Conservation (phyloP, 106 monocot genomes). For the Platanthera guangdongensis region DNA sequence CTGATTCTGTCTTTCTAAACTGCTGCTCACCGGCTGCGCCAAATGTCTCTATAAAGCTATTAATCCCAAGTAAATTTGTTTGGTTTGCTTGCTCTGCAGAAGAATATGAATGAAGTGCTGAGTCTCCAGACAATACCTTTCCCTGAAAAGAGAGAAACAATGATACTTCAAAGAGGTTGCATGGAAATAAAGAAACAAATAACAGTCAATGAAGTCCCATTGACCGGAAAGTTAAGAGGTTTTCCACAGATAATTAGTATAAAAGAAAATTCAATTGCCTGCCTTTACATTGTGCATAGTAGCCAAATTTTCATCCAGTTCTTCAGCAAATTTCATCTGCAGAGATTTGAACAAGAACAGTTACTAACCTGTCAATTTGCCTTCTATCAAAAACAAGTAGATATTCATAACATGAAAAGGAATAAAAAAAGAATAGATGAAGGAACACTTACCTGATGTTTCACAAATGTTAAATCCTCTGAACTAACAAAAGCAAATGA, state of each 20-base stretch:
- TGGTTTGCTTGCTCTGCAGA: conserved; percentile 12
- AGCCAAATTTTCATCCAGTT: conserved; percentile 50
- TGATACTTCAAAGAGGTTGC: background rate
- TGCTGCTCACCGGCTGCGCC: conserved; percentile 15
- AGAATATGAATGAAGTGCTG: conserved; percentile 11
- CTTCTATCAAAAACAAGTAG: background rate
- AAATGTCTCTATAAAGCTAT: conserved; percentile 7
- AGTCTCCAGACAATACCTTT: conserved; percentile 13
- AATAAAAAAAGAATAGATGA: conserved; percentile 10
- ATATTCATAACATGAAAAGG: background rate
- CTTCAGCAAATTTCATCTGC: conserved; percentile 59
- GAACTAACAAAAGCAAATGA: conserved; percentile 41
- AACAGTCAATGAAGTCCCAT: background rate
- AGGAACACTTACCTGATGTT: conserved; percentile 41
- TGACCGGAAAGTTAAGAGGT: background rate
- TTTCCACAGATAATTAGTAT: background rate
- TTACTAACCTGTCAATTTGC: background rate
- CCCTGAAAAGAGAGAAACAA: conserved; percentile 22
- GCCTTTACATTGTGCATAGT: conserved; percentile 13
- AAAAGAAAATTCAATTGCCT: background rate
- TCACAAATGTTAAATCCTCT: conserved; percentile 40
- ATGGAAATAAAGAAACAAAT: conserved; percentile 3
- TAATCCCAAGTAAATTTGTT: conserved; percentile 8
- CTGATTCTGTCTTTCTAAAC: conserved; percentile 26
- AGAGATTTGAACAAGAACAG: background rate